Evolutionary conservation across 164 flowering plant genomes (phyloP).

Genomic region (Paratinospora sagittata): DNA sequence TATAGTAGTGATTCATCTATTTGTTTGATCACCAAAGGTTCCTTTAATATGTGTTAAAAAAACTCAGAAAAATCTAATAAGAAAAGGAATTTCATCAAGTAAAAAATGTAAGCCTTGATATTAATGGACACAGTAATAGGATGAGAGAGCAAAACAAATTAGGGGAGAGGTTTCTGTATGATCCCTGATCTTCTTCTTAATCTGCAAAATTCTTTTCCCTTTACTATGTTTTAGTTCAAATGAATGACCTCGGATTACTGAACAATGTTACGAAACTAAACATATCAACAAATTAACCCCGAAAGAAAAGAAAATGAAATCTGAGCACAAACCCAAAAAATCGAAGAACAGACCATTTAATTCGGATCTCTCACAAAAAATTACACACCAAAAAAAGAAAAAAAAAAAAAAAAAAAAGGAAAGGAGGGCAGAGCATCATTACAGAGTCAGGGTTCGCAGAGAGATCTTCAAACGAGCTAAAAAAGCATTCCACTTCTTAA

Average conservation of each 20-base stretch:
- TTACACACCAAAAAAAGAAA: background rate
- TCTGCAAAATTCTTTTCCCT: background rate
- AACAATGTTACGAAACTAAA: too few relatives aligned
- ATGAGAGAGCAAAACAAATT: background rate
- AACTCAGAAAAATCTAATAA: background rate
- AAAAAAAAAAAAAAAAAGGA: background rate
- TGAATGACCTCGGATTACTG: background rate
- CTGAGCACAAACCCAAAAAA: background rate
- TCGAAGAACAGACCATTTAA: background rate
- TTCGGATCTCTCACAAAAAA: background rate
- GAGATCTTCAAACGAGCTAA: background rate
- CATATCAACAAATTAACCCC: background rate
- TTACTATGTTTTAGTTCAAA: background rate
- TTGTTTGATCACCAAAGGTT: background rate
- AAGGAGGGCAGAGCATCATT: background rate
- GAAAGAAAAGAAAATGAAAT: background rate
- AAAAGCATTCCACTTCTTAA: background rate
- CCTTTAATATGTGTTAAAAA: background rate
- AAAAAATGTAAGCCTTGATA: background rate
- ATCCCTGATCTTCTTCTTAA: background rate
- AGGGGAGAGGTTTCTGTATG: too few relatives aligned
- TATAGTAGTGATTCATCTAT: background rate
- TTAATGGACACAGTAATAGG: background rate
- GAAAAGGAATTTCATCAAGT: background rate
- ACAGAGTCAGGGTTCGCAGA: background rate